Conservation (phyloP, 2,329 filamentous ascomycete genomes). For the Colletotrichum orchidophilum region DNA sequence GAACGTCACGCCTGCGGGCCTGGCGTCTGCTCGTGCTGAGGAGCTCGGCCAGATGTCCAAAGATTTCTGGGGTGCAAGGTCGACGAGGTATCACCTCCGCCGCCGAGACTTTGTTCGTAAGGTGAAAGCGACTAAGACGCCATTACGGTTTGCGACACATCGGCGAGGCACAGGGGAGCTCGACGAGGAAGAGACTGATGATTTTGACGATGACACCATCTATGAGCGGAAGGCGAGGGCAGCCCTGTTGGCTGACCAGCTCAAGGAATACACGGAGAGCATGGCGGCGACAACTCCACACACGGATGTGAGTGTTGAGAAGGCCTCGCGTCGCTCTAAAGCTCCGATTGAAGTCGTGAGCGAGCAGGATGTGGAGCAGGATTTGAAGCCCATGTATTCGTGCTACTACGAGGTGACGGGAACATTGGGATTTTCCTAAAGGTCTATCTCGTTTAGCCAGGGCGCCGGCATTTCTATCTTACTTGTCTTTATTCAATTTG, state of each 20-base stretch:
- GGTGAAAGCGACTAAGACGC: conserved; percentile 46
- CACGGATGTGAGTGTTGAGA: neutral
- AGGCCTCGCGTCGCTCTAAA: neutral
- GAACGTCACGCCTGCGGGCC: conserved; percentile 42
- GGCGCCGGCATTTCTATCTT: neutral
- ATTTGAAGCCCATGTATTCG: conserved; percentile 30
- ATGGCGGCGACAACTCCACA: neutral
- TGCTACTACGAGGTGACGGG: conserved; percentile 32
- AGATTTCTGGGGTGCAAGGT: conserved; percentile 52
- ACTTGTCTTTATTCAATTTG: neutral
- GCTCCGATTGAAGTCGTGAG: conserved; percentile 9
- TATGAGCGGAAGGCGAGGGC: conserved; percentile 34
- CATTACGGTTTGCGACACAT: conserved; percentile 50
- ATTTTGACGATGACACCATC: conserved; percentile 44
- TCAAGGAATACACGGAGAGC: conserved; percentile 28
- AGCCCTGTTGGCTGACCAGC: conserved; percentile 17
- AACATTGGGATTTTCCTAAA: neutral
- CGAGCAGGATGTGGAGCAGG: conserved; percentile 27
- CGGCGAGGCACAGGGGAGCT: conserved; percentile 39
- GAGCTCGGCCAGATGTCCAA: conserved; percentile 53
- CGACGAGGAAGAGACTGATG: conserved; percentile 49
- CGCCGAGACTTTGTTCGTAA: conserved; percentile 52
- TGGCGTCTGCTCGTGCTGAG: conserved; percentile 44
- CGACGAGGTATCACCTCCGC: conserved; percentile 48
- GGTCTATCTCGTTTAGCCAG: neutral